Evolutionary conservation across 2,329 filamentous ascomycete genomes (phyloP).

Genomic region (Scedosporium minutisporum): DNA sequence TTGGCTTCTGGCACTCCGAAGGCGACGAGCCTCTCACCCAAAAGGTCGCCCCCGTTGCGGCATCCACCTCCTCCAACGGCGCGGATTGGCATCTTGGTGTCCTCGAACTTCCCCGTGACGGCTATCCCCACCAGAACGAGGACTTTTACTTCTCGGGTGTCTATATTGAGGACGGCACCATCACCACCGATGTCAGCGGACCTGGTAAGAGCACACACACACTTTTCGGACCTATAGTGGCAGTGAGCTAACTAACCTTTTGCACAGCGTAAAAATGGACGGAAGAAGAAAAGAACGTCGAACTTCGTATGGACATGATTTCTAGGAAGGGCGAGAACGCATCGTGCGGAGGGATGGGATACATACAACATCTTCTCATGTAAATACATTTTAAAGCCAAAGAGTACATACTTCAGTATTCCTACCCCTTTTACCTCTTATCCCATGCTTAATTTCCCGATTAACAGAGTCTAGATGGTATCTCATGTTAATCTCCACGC

Average conservation of each 20-base stretch:
- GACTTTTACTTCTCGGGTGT: constrained; percentile 66
- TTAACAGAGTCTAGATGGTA: too few species aligned
- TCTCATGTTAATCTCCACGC: too few species aligned
- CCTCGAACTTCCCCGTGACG: constrained; percentile 50
- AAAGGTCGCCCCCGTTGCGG: constrained; percentile 50
- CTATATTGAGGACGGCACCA: constrained; percentile 47
- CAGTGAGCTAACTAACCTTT: background rate
- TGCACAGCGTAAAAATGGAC: background rate
- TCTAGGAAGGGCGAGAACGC: background rate
- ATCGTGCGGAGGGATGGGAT: background rate
- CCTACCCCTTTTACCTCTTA: background rate
- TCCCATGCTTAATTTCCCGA: background rate
- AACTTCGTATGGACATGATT: background rate
- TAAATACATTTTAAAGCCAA: background rate
- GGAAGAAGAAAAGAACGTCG: background rate
- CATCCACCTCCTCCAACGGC: constrained; percentile 54
- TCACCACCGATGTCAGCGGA: constrained; percentile 20
- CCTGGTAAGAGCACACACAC: background rate
- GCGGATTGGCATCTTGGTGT: constrained; percentile 66
- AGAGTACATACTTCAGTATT: background rate
- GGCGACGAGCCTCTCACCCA: constrained; percentile 46
- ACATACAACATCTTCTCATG: background rate
- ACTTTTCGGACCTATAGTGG: background rate
- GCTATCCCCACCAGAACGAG: constrained; percentile 44
- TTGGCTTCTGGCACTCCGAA: constrained; percentile 62